Percentiles rank a stretch among this genome's conserved stretches.
Evolutionary conservation across 2,329 filamentous ascomycete species (phyloP).

Genomic region (Salinomyces thailandicus): DNA sequence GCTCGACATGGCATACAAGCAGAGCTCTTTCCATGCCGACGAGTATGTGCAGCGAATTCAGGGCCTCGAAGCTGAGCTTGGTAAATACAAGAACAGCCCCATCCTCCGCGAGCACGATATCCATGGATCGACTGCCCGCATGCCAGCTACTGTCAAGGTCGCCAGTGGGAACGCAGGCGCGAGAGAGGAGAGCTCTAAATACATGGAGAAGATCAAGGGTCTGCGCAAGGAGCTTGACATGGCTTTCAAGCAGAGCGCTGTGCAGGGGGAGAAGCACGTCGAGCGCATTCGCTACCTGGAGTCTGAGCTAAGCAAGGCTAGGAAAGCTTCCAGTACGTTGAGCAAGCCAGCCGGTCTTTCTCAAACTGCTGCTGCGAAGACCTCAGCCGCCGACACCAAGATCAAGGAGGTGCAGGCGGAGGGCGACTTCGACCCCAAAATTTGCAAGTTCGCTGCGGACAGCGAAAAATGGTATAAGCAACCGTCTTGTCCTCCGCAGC

Average conservation of each 20-base stretch:
- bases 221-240: conserved; percentile 17
- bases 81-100: conserved; percentile 9
- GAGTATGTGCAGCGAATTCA: conserved; percentile 18
- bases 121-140: no score
- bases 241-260: conserved; percentile 21
- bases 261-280: conserved; percentile 19
- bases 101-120: not conserved
- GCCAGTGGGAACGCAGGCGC: conserved; percentile 7
- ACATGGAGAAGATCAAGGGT: conserved; percentile 16
- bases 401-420: conserved; percentile 23
- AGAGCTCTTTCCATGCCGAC: conserved; percentile 18
- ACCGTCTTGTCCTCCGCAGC: conserved; percentile 4
- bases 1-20: conserved; percentile 22
- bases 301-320: conserved; percentile 12
- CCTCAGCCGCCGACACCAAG: conserved; percentile 1
- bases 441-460: conserved; percentile 22
- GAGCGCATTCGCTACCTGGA: conserved; percentile 16
- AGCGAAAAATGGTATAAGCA: conserved; percentile 30
- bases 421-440: conserved; percentile 28
- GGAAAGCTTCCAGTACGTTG: conserved; percentile 6
- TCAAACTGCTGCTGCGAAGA: not conserved
- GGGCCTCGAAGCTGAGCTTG: conserved; percentile 14
- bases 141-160: not conserved
- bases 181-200: conserved; percentile 4
- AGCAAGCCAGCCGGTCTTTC: not conserved